Conservation (phyloP, 2,329 filamentous ascomycete species). For the Exophiala spinifera region DNA sequence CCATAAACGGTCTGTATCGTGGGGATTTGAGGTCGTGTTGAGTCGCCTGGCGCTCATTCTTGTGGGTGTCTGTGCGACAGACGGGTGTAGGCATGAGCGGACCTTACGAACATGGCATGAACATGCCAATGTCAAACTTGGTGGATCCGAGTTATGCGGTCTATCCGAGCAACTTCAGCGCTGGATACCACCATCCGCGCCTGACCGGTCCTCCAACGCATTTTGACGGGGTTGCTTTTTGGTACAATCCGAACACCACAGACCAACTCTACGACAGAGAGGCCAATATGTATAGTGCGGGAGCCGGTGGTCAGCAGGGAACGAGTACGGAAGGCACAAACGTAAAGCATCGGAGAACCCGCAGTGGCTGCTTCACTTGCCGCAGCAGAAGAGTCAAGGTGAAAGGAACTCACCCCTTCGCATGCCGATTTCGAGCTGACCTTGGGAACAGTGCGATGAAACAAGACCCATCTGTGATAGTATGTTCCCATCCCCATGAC, state of each 20-base stretch:
- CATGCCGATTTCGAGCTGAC: not conserved
- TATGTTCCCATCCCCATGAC: conserved; percentile 37
- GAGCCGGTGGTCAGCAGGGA: conserved; percentile 14
- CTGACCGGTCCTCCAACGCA: conserved; percentile 31
- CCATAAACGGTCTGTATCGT: not conserved
- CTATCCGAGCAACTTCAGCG: conserved; percentile 31
- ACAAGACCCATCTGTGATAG: conserved; percentile 78
- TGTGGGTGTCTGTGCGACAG: conserved; percentile 11
- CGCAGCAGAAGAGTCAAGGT: conserved; percentile 80
- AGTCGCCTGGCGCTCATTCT: conserved; percentile 8
- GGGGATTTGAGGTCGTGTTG: not conserved
- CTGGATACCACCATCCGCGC: conserved; percentile 17
- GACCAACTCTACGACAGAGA: conserved; percentile 34
- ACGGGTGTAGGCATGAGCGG: conserved; percentile 24
- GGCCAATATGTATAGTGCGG: conserved; percentile 30
- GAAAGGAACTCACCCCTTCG: conserved; percentile 13
- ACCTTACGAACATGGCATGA: conserved; percentile 26
- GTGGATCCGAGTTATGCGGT: conserved; percentile 22
- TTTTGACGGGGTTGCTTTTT: conserved; percentile 43
- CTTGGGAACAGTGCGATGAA: conserved; percentile 75
- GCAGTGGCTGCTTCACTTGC: conserved; percentile 93
- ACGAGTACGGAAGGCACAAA: conserved; percentile 42
- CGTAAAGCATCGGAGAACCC: conserved; percentile 87
- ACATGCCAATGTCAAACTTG: conserved; percentile 24
- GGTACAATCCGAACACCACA: conserved; percentile 38